Base-by-base conservation (phyloP, 2,329 filamentous ascomycete genomes). In the Coccinonectria pachysandricola region DNA sequence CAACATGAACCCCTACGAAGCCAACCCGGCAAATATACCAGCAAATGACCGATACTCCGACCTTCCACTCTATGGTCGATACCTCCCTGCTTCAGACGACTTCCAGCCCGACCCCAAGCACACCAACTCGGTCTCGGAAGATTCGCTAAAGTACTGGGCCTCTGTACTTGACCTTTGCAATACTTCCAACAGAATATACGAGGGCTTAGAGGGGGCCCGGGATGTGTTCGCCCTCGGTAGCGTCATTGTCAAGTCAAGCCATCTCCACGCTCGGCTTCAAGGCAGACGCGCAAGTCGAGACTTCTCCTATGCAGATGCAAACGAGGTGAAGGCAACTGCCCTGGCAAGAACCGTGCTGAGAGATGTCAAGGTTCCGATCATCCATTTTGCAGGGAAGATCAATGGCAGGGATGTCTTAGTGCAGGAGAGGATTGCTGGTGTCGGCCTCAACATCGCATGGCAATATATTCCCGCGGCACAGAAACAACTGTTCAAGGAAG, bases 151-250 rank as follows among this genome's bases (percentile, higher is more conserved):
- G 19, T 56, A 54, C 35, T 56, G 51, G 51, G 27, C 26, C 4
- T 41, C 35, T 5, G 48, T 59, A 5, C 5, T 60, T 28, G 28
- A 21, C 4, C 41, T 38, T n/a, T 60, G 53, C 34, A 36, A 40
- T 12, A 38, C 39, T 21, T 40, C 43, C 1, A 36, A 28, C 16
- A 30, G 39, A 12, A 50, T 56, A n/a, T 60, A 57, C 29, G 37
- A 43, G 6, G 46, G 35, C 15, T 26, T 15, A n/a, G 47, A 53
- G 6, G 50, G 47, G 8, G 53, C 48, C 3, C 52, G 57, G 7
- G 56, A 61, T 28, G 54, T 62, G 1, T 62, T 62, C 37, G 56
- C 54, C 8, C 37, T 59, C 15, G 55, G 58, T 2, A 53, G 46
- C 19, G 45, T 61, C 11, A 59, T 59, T 19, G 30, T 59, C 32